These are phyloP conservation scores for Leptographium wingfieldii DNA, from an alignment of 2,329 filamentous ascomycete genomes.

Conservation along the genomic window DNA sequence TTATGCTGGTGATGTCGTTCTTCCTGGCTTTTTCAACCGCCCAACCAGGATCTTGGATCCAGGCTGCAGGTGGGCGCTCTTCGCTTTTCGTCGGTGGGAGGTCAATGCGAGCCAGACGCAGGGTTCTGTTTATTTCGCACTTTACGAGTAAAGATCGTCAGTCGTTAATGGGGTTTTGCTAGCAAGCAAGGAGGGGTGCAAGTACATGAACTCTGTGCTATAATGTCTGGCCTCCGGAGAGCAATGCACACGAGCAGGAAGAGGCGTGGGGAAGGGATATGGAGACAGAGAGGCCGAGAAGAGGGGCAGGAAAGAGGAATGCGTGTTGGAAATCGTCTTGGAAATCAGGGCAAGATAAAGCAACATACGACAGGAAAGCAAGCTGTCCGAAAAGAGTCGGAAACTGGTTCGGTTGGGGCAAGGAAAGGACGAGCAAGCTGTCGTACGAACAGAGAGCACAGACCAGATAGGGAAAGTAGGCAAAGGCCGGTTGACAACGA, in stretches of 20 bases:
- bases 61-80: no score
- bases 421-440: background rate
- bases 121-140: background rate
- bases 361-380: background rate
- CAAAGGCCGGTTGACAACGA: background rate
- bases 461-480: background rate
- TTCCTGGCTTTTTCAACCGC: no score
- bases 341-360: background rate
- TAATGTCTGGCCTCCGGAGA: no score
- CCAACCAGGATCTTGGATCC: no score
- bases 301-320: background rate
- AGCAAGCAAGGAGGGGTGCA: no score
- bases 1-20: no score
- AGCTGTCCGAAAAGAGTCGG: background rate
- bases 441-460: background rate
- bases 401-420: background rate
- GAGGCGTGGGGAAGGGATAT: background rate
- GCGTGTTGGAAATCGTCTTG: background rate
- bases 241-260: no score
- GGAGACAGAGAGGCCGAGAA: background rate
- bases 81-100: no score
- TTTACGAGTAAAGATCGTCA: background rate
- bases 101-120: background rate
- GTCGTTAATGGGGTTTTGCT: background rate
- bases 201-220: no score